Conservation (phyloP, 805 yeast species). For the Ogataea saltuana region DNA sequence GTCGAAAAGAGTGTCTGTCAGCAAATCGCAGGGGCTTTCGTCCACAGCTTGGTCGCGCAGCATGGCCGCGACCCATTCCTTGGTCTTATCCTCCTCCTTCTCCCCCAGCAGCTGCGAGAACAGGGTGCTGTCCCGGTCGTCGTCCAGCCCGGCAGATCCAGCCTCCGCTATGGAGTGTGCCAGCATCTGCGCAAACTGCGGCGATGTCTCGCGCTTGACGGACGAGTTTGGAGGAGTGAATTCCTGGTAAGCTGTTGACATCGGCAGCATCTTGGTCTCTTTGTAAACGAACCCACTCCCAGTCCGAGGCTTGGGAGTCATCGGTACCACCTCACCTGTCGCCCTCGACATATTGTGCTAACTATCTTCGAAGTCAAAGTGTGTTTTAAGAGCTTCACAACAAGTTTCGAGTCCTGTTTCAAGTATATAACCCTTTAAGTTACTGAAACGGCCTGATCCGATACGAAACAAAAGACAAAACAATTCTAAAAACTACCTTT, state of each 20-base stretch:
- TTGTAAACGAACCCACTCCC: background rate
- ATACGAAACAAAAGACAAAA: constrained; percentile 11
- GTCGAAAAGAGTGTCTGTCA: constrained; percentile 13
- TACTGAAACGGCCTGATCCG: constrained; percentile 2
- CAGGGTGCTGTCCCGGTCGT: constrained; percentile 17
- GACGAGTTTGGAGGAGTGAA: constrained; percentile 23
- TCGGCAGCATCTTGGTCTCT: background rate
- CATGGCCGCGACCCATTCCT: constrained; percentile 23
- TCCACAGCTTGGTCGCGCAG: constrained; percentile 17
- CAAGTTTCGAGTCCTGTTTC: background rate
- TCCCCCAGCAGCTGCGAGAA: constrained; percentile 18
- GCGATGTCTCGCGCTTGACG: constrained; percentile 9
- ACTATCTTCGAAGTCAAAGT: background rate
- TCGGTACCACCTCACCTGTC: constrained; percentile 9
- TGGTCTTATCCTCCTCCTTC: constrained; percentile 17
- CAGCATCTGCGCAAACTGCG: constrained; percentile 3
- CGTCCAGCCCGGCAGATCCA: background rate
- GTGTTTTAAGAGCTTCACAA: background rate
- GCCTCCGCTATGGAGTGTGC: constrained; percentile 3
- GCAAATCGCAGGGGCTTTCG: constrained; percentile 14
- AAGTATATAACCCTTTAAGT: background rate
- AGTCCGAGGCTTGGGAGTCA: constrained; percentile 14
- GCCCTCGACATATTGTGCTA: constrained; percentile 1
- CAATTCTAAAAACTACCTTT: background rate
- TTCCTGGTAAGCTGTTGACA: background rate